phyloP scores from a whole-genome alignment of 371 early-diverging fungal species.

The Rhizopus sp. region DNA sequence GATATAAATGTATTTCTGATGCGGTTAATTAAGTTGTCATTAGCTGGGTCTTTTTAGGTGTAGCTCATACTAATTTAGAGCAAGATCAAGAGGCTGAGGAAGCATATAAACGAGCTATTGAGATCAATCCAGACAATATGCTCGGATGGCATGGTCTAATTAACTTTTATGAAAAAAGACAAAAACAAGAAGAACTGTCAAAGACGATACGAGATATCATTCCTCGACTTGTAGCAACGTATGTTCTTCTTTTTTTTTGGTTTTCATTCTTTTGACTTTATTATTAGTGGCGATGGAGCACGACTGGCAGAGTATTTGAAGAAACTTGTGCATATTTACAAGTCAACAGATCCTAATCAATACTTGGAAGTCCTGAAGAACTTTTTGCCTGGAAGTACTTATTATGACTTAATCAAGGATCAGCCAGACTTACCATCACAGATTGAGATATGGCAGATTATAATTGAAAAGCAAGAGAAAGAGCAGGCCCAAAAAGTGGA shows the following conservation, averaged over 20 bases:
- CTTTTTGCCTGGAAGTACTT: constrained; percentile 53
- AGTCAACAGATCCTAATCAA: constrained; percentile 27
- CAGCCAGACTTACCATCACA: constrained; percentile 45
- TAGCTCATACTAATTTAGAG: constrained; percentile 72
- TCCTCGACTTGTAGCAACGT: constrained; percentile 33
- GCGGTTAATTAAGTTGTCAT: neutral
- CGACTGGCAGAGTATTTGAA: constrained; percentile 61
- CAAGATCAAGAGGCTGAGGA: constrained; percentile 65
- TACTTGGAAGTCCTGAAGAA: constrained; percentile 53
- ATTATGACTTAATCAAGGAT: constrained; percentile 51
- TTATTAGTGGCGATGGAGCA: constrained; percentile 52
- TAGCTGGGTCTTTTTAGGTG: constrained; percentile 77
- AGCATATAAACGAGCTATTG: constrained; percentile 72
- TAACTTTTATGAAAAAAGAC: constrained; percentile 62
- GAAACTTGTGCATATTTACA: constrained; percentile 57
- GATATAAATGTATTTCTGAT: neutral
- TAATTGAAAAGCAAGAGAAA: constrained; percentile 58
- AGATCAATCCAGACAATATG: constrained; percentile 53
- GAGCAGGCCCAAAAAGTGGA: constrained; percentile 61
- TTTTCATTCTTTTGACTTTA: neutral
- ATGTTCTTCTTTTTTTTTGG: neutral
- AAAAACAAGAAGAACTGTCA: constrained; percentile 44
- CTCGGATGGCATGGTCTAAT: constrained; percentile 82
- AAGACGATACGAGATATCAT: constrained; percentile 43
- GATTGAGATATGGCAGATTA: constrained; percentile 54